Conservation (phyloP, 1,284 basidiomycete genomes). For the Athelia psychrophila region DNA sequence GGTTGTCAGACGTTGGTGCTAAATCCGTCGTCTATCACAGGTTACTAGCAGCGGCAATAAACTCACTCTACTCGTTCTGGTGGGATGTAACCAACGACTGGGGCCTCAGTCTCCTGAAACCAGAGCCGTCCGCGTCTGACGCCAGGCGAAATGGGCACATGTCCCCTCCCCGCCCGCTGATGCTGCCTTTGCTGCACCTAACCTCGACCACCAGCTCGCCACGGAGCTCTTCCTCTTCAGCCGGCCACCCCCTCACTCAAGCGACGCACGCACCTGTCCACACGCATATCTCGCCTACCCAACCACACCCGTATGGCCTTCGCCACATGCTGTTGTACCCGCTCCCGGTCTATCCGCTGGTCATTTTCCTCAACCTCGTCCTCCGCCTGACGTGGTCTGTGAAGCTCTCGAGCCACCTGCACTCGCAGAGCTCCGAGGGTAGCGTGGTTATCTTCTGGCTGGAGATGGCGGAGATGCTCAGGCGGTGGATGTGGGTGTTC, state of each 20-base stretch:
- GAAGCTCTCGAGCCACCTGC: slow-evolving; percentile 87
- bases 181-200: slow-evolving; percentile 46
- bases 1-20: slow-evolving; percentile 5
- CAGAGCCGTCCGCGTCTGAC: slow-evolving; percentile 22
- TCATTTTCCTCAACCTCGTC: slow-evolving; percentile 83
- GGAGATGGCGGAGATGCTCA: slow-evolving; percentile 86
- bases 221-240: slow-evolving; percentile 16
- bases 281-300: slow-evolving; percentile 2
- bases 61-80: slow-evolving; percentile 97
- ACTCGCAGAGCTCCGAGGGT: slow-evolving; percentile 75
- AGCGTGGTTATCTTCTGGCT: slow-evolving; percentile 87
- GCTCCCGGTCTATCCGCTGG: slow-evolving; percentile 83
- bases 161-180: slow-evolving; percentile 36
- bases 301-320: slow-evolving; percentile 58
- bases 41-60: slow-evolving; percentile 83
- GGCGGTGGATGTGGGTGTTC: slow-evolving; percentile 97
- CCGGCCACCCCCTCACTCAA: slow-evolving; percentile 7
- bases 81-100: slow-evolving; percentile 99
- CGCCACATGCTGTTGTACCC: slow-evolving; percentile 74
- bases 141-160: slow-evolving; percentile 12
- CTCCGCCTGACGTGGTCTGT: slow-evolving; percentile 95
- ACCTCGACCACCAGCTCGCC: slow-evolving; percentile 28
- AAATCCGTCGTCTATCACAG: slow-evolving; percentile 35
- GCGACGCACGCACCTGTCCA: slow-evolving; percentile 12
- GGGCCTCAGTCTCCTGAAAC: slow-evolving; percentile 81